Evolutionary conservation across 2,329 filamentous ascomycete genomes (phyloP).

Genomic region (Nectriaceae sp.): DNA sequence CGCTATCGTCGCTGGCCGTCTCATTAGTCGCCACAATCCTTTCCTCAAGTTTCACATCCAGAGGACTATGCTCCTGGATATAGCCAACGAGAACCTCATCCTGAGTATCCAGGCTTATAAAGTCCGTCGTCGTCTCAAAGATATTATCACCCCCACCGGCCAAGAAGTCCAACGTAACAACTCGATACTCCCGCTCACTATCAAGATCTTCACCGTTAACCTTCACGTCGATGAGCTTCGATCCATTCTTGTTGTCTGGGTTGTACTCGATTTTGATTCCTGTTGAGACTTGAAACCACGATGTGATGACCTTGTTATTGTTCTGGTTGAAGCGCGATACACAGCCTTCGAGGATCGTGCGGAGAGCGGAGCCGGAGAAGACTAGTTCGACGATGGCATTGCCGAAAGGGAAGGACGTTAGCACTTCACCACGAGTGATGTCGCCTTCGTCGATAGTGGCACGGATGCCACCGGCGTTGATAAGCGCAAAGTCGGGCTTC

Average conservation of each 20-base stretch:
- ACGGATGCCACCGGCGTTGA: slow-evolving; percentile 66
- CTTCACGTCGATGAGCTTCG: slow-evolving; percentile 53
- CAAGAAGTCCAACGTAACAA: slow-evolving; percentile 65
- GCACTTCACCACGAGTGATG: slow-evolving; percentile 63
- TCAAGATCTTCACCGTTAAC: slow-evolving; percentile 52
- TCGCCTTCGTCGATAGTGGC: slow-evolving; percentile 62
- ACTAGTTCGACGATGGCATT: slow-evolving; percentile 63
- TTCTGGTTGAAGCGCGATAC: slow-evolving; percentile 56
- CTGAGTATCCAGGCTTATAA: slow-evolving; percentile 51
- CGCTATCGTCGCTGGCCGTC: not conserved
- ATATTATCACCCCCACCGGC: slow-evolving; percentile 66
- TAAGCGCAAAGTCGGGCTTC: slow-evolving; percentile 56
- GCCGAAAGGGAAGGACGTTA: slow-evolving; percentile 67
- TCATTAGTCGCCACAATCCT: slow-evolving; percentile 28
- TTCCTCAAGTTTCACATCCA: slow-evolving; percentile 51
- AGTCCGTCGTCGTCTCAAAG: slow-evolving; percentile 41
- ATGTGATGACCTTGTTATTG: slow-evolving; percentile 54
- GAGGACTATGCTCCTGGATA: slow-evolving; percentile 48
- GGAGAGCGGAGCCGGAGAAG: slow-evolving; percentile 54
- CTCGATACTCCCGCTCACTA: slow-evolving; percentile 48
- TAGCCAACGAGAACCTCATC: slow-evolving; percentile 56
- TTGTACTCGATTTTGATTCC: slow-evolving; percentile 61
- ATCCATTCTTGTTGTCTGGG: slow-evolving; percentile 49
- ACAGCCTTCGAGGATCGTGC: slow-evolving; percentile 60
- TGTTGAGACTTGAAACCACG: slow-evolving; percentile 61